Percentiles rank a stretch among this genome's conserved stretches.
phyloP scores from a whole-genome alignment of 176 grass and related monocot species.

The Bothriochloa decipiens region DNA sequence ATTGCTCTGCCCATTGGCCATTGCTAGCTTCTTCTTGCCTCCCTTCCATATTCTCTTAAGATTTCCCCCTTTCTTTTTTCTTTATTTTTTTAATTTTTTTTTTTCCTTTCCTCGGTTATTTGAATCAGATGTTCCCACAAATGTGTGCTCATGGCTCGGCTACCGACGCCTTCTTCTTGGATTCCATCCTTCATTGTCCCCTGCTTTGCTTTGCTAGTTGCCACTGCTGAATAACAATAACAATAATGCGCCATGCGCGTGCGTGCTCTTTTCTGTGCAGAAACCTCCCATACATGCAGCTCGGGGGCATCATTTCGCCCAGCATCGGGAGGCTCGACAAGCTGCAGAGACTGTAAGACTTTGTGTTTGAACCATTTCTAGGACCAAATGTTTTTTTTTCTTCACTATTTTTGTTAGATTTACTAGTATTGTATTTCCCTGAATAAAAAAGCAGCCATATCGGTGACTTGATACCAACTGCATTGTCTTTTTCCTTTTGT shows the following conservation, averaged over 20 bases:
- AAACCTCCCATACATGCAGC: slow-evolving; percentile 95
- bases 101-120: background rate
- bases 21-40: background rate
- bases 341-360: slow-evolving; percentile 80
- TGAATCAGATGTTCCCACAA: background rate
- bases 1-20: background rate
- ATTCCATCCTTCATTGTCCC: slow-evolving; percentile 23
- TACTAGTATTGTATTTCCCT: background rate
- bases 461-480: background rate
- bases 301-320: slow-evolving; percentile 77
- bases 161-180: slow-evolving; percentile 32
- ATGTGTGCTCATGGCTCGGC: background rate
- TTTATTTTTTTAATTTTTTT: too few species aligned
- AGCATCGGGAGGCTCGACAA: slow-evolving; percentile 81
- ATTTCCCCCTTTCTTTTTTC: background rate
- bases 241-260: background rate
- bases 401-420: background rate
- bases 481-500: background rate
- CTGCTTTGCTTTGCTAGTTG: background rate
- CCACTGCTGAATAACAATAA: background rate
- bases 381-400: background rate
- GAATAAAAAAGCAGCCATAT: background rate
- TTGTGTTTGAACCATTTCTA: background rate
- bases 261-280: slow-evolving; percentile 31
- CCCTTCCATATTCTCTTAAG: background rate